Base-by-base conservation (phyloP, 345 rosid species). In the Schrenkiella parvula region DNA sequence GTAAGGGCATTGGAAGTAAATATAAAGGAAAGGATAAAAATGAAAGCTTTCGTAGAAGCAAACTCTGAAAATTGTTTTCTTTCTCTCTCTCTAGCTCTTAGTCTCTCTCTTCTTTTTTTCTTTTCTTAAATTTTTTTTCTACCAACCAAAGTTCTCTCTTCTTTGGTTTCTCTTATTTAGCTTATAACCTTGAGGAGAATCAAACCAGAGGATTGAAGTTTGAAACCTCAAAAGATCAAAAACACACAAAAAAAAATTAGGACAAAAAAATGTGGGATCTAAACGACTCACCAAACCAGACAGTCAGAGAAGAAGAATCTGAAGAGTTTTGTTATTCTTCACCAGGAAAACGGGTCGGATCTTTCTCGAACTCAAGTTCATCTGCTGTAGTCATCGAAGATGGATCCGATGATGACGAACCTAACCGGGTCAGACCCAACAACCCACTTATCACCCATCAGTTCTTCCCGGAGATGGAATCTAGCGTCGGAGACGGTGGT, bases 271-370 rank as follows among this genome's bases (percentile, higher is more conserved):
- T 77, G 80, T 72, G 80, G 80, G 73, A 77, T 77, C 80, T 72
- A 14, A 77, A 77, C 32, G 73, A 72, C 53, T 43, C 80, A 48
- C 80, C 62, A n/a, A 42, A 76, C 37, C 70, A 62, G 8, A 68
- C 85, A 88, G 3, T 85, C 80, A 77, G 76, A 81, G 80, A 64
- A 66, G 77, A 66, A 65, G 69, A 71, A 77, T 59, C 77, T 2
- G 96, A 83, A 70, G 96, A 81, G 74, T 84, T 89, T 63, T 82
- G 91, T 71, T 91, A 95, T 72, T 68, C 83, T 3, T 91, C 97
- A 15, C 89, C 86, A 67, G 88, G 89, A 2, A 93, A 93, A 82
- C 82, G 87, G 82, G 88, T 89, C 78, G 93, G 90, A 80, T 91
- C 98, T 78, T 70, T 83, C 13, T 91, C 98, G 1, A 77, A 66